Evolutionary conservation across 345 rosid genomes (phyloP), one percentile per base, ranked within the genome.

Genomic region (Gossypium thurberi): DNA sequence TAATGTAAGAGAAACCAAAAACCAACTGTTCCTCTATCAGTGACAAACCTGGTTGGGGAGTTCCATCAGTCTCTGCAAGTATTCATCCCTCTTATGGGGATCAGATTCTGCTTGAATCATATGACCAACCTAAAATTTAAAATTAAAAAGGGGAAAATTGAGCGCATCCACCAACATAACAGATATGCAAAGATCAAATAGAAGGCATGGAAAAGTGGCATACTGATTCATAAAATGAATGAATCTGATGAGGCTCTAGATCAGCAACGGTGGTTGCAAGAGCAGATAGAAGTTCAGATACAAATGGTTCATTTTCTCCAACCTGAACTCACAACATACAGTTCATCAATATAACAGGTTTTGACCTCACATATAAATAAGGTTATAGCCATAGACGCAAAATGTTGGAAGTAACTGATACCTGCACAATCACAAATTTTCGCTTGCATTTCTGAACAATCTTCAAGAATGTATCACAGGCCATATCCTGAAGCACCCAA

Each of bases 41-140:
- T 44, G 15, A 72, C 47, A 59, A 61, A 96, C 99, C 97, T 88
- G 93, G 82, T 96, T 91, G 18, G 99, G 99, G 70, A 96, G 95
- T 59, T 82, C 83, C 99, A 96, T 96, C 84, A 96, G 80, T 75
- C 99, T 91, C 80, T 86, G 93, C 69, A 96, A 80, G 77, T 93
- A 96, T 71, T 96, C 99, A 82, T 96, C 98, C 83, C 99, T 88
- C 85, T 93, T 96, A 72, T 88, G 94, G 17, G 87, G 88, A 84
- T 91, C 99, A 84, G 99, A 62, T 81, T 96, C 99, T 33, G 99
- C 99, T 80, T 93, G 99, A 74, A 96, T 90, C 99, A 96, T 96
- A 78, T 87, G 89, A 71, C 91, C 97, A 71, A 96, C 99, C 99
- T 96, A 77, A 78, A 79, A 56, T 68, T 25, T 68, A 56, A 21